Percentiles rank a stretch among this genome's conserved stretches.
phyloP scores from a whole-genome alignment of 1,139 yeast genomes.

The Pichia cactophila region DNA sequence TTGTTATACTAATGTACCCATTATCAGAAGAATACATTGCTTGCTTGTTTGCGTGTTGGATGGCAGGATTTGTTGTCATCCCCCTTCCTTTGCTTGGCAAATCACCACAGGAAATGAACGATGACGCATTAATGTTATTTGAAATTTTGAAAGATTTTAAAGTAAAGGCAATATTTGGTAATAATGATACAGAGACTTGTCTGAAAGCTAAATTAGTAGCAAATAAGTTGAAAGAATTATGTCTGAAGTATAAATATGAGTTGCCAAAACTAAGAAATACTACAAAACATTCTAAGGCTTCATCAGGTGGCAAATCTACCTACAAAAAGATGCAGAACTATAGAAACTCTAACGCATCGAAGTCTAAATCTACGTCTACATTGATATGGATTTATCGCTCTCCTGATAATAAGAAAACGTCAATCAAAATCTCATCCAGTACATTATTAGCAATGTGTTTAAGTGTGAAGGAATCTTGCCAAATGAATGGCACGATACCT shows the following conservation, averaged over 20 bases:
- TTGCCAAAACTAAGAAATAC: conserved; percentile 63
- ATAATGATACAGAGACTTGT: conserved; percentile 65
- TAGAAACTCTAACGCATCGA: conserved; percentile 38
- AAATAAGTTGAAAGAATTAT: conserved; percentile 51
- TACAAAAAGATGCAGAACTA: conserved; percentile 39
- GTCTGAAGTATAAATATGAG: conserved; percentile 34
- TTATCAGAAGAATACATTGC: conserved; percentile 81
- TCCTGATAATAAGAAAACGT: conserved; percentile 64
- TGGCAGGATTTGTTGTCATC: conserved; percentile 72
- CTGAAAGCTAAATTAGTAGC: conserved; percentile 64
- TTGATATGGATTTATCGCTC: conserved; percentile 46
- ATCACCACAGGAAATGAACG: conserved; percentile 56
- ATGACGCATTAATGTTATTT: conserved; percentile 66
- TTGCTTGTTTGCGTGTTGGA: conserved; percentile 79
- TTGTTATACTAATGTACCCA: conserved; percentile 75
- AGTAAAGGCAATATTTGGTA: conserved; percentile 66
- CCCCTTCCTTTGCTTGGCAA: conserved; percentile 76
- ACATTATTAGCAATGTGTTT: conserved; percentile 74
- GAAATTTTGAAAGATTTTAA: conserved; percentile 63
- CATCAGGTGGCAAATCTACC: conserved; percentile 37
- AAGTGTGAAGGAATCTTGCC: conserved; percentile 86
- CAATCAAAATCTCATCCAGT: conserved; percentile 49
- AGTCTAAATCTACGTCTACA: conserved; percentile 30
- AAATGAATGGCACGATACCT: conserved; percentile 63
- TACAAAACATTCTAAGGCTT: conserved; percentile 53